Percentiles rank a stretch among this genome's conserved stretches.
phyloP scores from a whole-genome alignment of 441 rosid genomes.

The Geranium incanum region DNA sequence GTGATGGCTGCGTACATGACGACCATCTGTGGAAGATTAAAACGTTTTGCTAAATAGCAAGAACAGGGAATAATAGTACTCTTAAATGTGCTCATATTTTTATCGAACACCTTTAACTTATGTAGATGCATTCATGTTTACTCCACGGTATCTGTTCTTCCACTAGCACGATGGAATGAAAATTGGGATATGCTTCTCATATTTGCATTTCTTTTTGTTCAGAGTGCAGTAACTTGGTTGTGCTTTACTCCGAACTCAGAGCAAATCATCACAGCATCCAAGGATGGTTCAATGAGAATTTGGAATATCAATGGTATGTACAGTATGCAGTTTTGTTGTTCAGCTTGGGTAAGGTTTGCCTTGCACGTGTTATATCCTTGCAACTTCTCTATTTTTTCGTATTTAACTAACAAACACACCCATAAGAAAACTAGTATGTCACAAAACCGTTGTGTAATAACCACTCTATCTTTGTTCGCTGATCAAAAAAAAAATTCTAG shows the following conservation, averaged over 20 bases:
- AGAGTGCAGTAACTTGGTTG: conserved; percentile 83
- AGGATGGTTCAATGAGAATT: conserved; percentile 79
- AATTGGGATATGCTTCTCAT: conserved; percentile 13
- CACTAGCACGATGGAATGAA: conserved; percentile 4
- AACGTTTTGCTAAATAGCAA: not conserved
- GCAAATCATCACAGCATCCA: conserved; percentile 86
- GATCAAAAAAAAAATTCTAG: no score
- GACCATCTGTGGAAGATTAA: no score
- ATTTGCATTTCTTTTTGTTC: conserved; percentile 15
- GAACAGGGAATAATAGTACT: not conserved
- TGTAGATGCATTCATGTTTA: not conserved
- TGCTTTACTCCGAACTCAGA: conserved; percentile 85
- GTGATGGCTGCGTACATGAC: no score
- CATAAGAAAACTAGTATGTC: not conserved
- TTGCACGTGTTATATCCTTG: not conserved
- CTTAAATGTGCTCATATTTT: not conserved
- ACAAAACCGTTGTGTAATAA: not conserved
- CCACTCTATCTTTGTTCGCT: no score
- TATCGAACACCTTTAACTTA: not conserved
- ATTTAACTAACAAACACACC: not conserved
- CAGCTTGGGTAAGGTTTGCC: not conserved
- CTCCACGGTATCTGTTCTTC: not conserved
- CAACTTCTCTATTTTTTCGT: not conserved
- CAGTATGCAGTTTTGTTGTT: not conserved
- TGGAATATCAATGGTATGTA: conserved; percentile 93